phyloP scores from a whole-genome alignment of 2,329 filamentous ascomycete species.

The Colletotrichum graminicola region DNA sequence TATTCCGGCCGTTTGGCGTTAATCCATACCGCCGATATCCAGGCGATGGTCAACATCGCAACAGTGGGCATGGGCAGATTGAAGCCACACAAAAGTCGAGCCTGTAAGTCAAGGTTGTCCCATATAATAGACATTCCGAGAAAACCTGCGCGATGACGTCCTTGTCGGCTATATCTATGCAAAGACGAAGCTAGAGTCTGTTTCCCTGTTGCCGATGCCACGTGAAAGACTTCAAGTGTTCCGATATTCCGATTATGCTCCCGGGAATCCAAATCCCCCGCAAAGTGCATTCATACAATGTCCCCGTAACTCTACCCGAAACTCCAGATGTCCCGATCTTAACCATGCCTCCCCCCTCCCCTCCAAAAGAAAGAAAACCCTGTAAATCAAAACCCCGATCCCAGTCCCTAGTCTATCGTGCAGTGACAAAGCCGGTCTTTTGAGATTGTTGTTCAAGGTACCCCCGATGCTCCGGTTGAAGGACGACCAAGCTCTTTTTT shows the following conservation, averaged over 20 bases:
- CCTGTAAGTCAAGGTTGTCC: not conserved
- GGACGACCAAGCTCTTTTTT: constrained; percentile 18
- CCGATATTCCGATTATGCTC: not conserved
- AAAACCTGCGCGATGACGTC: constrained; percentile 5
- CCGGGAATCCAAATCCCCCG: constrained; percentile 3
- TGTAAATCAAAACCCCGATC: not conserved
- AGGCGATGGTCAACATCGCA: too few species aligned
- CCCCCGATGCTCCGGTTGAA: constrained; percentile 26
- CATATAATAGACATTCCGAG: not conserved
- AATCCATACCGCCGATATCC: too few species aligned
- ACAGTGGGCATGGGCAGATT: not conserved
- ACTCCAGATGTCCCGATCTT: constrained; percentile 18
- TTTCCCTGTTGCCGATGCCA: not conserved
- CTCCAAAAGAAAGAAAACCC: not conserved
- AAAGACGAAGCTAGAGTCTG: not conserved
- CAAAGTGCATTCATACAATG: too few species aligned
- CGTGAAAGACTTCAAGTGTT: not conserved
- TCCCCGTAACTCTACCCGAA: constrained; percentile 12
- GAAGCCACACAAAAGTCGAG: constrained; percentile 1
- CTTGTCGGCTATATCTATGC: not conserved
- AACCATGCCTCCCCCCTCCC: not conserved
- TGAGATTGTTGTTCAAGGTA: constrained; percentile 29
- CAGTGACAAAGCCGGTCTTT: constrained; percentile 33
- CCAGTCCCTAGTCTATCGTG: constrained; percentile 13
- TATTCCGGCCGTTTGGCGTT: too few species aligned